These are phyloP conservation scores for Leccinellum albellum DNA, from an alignment of 768 basidiomycete species.

Conservation along the genomic window DNA sequence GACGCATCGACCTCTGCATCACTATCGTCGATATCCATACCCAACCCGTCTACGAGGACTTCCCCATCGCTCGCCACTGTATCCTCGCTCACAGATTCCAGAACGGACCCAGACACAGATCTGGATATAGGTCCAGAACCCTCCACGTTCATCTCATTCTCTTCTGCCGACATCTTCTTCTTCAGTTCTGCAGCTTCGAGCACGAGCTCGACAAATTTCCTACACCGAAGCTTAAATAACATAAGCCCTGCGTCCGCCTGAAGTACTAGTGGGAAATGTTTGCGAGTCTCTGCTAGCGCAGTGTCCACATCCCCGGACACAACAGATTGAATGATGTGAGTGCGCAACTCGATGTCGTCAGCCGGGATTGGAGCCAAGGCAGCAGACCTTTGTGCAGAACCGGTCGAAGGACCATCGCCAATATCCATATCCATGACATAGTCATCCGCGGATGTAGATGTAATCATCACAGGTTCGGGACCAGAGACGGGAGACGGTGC, in stretches of 20 bases:
- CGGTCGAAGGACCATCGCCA: conserved; percentile 15
- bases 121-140: conserved; percentile 22
- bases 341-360: conserved; percentile 61
- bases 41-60: conserved; percentile 45
- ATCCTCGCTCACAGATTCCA: conserved; percentile 35
- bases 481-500: conserved; percentile 1
- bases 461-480: neutral
- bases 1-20: conserved; percentile 31
- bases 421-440: conserved; percentile 51
- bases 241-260: conserved; percentile 65
- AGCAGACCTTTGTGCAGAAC: conserved; percentile 10
- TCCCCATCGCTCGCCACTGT: conserved; percentile 35
- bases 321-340: conserved; percentile 67
- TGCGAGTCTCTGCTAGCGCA: conserved; percentile 54
- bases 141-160: conserved; percentile 31
- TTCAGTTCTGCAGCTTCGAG: conserved; percentile 66
- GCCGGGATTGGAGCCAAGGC: conserved; percentile 27
- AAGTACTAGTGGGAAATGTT: conserved; percentile 61
- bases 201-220: conserved; percentile 82
- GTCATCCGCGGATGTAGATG: conserved; percentile 24
- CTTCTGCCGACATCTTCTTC: conserved; percentile 52
- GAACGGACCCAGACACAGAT: conserved; percentile 22
- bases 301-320: conserved; percentile 66
- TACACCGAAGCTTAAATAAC: conserved; percentile 77
- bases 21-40: conserved; percentile 52